Conservation (phyloP, 2,329 filamentous ascomycete genomes). For the Botrytis sinoallii region DNA sequence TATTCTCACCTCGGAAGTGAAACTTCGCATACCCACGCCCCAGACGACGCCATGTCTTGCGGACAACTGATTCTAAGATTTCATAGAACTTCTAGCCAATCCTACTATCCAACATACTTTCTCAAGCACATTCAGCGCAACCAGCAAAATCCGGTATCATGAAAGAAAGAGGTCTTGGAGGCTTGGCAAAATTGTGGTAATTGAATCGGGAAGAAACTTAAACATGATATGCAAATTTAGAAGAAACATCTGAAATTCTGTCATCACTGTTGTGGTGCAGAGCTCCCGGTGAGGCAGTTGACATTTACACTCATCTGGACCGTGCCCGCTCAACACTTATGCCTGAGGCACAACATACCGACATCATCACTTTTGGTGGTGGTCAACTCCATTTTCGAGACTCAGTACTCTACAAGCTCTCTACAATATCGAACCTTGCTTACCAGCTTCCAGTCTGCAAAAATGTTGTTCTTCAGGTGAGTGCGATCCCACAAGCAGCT, state of each 20-base stretch:
- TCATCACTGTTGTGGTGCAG: not conserved
- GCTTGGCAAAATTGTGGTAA: too few relatives aligned
- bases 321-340: not conserved
- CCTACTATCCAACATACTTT: too few relatives aligned
- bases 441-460: not conserved
- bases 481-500: not conserved
- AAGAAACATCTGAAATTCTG: too few relatives aligned
- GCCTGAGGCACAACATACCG: not conserved
- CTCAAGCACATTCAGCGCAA: too few relatives aligned
- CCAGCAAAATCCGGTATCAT: too few relatives aligned
- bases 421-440: not conserved
- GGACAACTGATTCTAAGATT: not conserved
- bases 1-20: not conserved
- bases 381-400: slow-evolving; percentile 6
- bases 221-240: too few relatives aligned
- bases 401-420: not conserved
- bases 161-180: too few relatives aligned
- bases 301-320: not conserved
- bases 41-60: not conserved
- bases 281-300: not conserved
- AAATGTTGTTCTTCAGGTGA: slow-evolving; percentile 13
- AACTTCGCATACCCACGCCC: not conserved
- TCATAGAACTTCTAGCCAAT: not conserved
- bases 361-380: slow-evolving; percentile 11
- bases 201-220: too few relatives aligned